These are phyloP conservation scores for Viola pubescens DNA, from an alignment of 441 rosid species.

Conservation along the genomic window DNA sequence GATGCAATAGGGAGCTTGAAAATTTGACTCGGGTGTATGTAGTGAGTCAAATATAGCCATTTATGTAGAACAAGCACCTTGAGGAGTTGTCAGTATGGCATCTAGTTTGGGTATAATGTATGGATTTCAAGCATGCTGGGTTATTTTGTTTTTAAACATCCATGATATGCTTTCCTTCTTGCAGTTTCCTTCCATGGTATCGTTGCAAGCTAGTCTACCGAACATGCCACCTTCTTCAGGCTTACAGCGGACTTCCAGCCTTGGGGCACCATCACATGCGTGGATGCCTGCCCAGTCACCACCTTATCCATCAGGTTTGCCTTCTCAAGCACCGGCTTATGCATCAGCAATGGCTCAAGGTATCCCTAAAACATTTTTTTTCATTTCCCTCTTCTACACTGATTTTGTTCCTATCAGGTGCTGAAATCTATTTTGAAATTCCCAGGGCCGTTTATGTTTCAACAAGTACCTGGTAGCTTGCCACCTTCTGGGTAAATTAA, in stretches of 20 bases:
- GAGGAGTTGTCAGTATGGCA: too few species aligned
- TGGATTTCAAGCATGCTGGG: too few species aligned
- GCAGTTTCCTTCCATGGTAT: constrained; percentile 70
- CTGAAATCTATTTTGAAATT: constrained; percentile 22
- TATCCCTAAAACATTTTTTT: constrained; percentile 12
- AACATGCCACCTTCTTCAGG: constrained; percentile 40
- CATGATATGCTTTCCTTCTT: constrained; percentile 16
- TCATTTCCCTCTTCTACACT: neutral
- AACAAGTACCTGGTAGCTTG: constrained; percentile 28
- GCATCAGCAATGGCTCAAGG: constrained; percentile 42
- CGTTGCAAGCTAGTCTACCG: constrained; percentile 64
- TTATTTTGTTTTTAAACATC: neutral
- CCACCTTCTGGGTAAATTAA: constrained; percentile 32
- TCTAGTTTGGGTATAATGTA: too few species aligned
- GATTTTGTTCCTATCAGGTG: neutral
- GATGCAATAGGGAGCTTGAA: too few species aligned
- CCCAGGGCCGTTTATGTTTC: constrained; percentile 45
- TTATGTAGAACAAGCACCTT: too few species aligned
- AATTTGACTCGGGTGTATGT: too few species aligned
- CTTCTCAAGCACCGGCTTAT: constrained; percentile 33
- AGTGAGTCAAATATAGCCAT: too few species aligned
- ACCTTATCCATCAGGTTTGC: constrained; percentile 39
- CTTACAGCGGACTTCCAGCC: constrained; percentile 33
- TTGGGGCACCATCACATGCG: constrained; percentile 33
- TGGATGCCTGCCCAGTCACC: constrained; percentile 54